Percentiles rank a stretch among this genome's conserved stretches.
These are phyloP conservation scores for Trichoderma koningiopsis DNA, from an alignment of 2,329 filamentous ascomycete species.

Conservation along the genomic window DNA sequence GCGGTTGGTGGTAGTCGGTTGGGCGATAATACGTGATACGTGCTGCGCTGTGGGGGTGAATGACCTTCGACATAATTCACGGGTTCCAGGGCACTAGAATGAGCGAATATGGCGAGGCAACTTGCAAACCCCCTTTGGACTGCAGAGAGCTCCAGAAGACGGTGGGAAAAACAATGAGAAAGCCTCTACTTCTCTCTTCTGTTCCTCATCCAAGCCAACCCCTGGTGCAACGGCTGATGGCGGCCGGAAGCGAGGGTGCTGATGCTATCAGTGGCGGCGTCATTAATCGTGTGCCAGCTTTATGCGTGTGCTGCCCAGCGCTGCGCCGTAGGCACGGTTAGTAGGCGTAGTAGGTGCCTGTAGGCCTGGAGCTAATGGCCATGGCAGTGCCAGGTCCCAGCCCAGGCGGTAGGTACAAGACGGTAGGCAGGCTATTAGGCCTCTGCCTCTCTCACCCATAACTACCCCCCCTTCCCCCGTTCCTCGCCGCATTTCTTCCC, in stretches of 20 bases:
- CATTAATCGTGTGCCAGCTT: constrained; percentile 25
- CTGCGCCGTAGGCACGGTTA: constrained; percentile 2
- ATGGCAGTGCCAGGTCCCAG: constrained; percentile 7
- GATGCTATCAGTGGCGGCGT: constrained; percentile 15
- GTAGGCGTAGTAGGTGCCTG: not conserved
- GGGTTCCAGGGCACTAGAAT: constrained; percentile 16
- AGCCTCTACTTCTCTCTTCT: not conserved
- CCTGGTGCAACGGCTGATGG: not conserved
- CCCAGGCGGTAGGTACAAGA: constrained; percentile 15
- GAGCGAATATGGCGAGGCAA: constrained; percentile 21
- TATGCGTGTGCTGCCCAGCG: constrained; percentile 5
- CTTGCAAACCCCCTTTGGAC: not conserved
- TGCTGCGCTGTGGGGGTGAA: constrained; percentile 21
- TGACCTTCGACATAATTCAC: constrained; percentile 8
- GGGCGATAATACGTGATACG: constrained; percentile 23
- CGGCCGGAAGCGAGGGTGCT: constrained; percentile 7
- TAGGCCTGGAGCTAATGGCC: constrained; percentile 9
- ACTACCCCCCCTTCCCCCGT: constrained; percentile 42
- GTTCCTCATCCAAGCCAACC: not conserved
- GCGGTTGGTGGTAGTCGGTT: constrained; percentile 27
- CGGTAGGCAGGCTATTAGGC: constrained; percentile 31
- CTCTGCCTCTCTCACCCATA: constrained; percentile 35
- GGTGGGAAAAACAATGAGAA: not conserved
- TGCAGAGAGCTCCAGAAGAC: constrained; percentile 3
- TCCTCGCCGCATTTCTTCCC: constrained; percentile 36